Percentiles rank a stretch among this genome's conserved stretches.
Evolutionary conservation across 257 asterid genomes (phyloP).

Genomic region (Primulina huaijiensis): DNA sequence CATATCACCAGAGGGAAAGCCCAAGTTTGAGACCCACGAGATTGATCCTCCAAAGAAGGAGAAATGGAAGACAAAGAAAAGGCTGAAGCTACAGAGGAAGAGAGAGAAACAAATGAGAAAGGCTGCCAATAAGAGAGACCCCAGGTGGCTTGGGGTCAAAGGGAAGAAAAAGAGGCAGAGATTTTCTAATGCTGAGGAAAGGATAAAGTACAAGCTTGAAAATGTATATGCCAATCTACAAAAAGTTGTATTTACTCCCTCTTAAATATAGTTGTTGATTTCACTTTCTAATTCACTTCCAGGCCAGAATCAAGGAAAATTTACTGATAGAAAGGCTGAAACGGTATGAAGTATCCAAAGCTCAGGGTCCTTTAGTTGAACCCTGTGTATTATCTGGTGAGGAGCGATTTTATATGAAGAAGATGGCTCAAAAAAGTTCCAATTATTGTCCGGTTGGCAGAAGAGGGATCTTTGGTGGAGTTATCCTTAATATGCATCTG

Average conservation of each 20-base stretch:
- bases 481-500: slow-evolving; percentile 93
- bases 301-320: slow-evolving; percentile 84
- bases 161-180: slow-evolving; percentile 58
- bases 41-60: slow-evolving; percentile 79
- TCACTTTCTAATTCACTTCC: slow-evolving; percentile 18
- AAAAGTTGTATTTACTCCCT: slow-evolving; percentile 7
- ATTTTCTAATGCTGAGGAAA: slow-evolving; percentile 80
- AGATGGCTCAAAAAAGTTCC: slow-evolving; percentile 87
- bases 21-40: slow-evolving; percentile 71
- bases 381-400: slow-evolving; percentile 77
- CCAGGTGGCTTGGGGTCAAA: slow-evolving; percentile 67
- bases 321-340: slow-evolving; percentile 72
- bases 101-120: slow-evolving; percentile 70
- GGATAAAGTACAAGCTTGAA: slow-evolving; percentile 74
- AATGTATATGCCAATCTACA: slow-evolving; percentile 28
- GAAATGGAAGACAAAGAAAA: slow-evolving; percentile 78
- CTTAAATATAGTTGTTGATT: slow-evolving; percentile 9
- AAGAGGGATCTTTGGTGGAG: slow-evolving; percentile 94
- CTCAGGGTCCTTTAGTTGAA: slow-evolving; percentile 80
- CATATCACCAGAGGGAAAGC: slow-evolving; percentile 67
- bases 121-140: slow-evolving; percentile 80
- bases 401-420: slow-evolving; percentile 79
- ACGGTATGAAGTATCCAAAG: slow-evolving; percentile 76
- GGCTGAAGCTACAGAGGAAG: slow-evolving; percentile 62
- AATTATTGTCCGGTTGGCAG: slow-evolving; percentile 93